Conservation (phyloP, 257 asterid species). For the Mentha longifolia region DNA sequence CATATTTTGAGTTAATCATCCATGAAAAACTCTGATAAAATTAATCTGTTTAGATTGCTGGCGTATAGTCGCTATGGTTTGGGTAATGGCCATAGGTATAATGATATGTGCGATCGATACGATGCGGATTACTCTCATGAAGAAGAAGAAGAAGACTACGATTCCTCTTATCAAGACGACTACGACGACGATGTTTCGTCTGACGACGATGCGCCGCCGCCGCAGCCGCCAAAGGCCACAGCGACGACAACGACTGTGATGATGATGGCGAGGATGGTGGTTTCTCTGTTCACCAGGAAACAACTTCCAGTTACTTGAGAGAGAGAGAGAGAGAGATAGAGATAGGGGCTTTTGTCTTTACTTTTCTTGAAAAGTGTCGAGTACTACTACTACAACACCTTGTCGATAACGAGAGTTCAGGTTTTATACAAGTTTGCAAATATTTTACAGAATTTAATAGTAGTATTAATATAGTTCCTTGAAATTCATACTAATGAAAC, state of each 20-base stretch:
- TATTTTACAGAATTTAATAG: no score
- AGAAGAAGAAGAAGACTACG: not conserved
- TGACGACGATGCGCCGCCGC: not conserved
- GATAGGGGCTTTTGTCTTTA: not conserved
- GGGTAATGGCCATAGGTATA: not conserved
- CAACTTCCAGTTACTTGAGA: not conserved
- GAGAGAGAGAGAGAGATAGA: not conserved
- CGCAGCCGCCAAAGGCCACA: no score
- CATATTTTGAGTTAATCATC: no score
- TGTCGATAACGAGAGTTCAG: no score
- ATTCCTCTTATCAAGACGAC: not conserved
- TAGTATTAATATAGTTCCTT: no score
- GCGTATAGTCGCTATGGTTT: not conserved
- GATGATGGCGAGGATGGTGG: not conserved
- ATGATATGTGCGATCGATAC: not conserved
- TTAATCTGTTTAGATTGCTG: no score
- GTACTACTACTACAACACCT: no score
- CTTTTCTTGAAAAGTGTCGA: no score
- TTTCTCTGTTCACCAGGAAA: not conserved
- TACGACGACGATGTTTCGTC: not conserved
- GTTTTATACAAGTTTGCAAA: no score
- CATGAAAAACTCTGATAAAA: no score
- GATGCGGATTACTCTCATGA: not conserved
- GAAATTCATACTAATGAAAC: no score
- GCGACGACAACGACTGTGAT: no score